Evolutionary conservation across 371 early-diverging fungal species (phyloP), one percentile per base, ranked within the genome.

Genomic region (Haplosporangium sp.): DNA sequence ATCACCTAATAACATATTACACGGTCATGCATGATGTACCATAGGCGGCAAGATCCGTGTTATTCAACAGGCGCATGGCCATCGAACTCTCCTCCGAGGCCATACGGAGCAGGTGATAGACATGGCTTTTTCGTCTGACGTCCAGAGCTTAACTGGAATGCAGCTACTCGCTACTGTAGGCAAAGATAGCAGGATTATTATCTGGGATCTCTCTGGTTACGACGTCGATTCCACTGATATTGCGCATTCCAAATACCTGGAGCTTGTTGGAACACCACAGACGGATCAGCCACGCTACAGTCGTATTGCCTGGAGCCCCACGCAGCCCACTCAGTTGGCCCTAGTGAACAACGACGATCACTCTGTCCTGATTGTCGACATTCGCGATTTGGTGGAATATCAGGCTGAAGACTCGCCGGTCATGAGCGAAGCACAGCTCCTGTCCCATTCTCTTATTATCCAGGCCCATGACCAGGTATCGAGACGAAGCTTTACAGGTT

Each of bases 31-130:
- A 29, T 29, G 29, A 29, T 29, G 29, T 12, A 11, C n/a, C n/a
- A 11, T 67, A 83, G 83, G 76, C 12, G 83, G 82, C 52, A 83
- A 80, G 68, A 80, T 83, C 38, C 69, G 83, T 1, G 81, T 83
- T n/a, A 82, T 83, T 45, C 71, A 76, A 43, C 75, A 75, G 38
- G 52, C 71, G 37, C 76, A 69, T 55, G 83, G 82, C 21, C 80
- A 80, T 55, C 74, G 73, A 48, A 70, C 82, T 5, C 79, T 83
- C 53, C 71, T 83, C 43, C 81, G 81, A 9, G 80, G 69, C 13
- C 83, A 83, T 40, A 67, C 72, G 6, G 81, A 81, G 23, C 81
- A 72, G 45, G 76, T 83, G 2, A 62, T 83, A 52, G 83, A 83
- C 55, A 76, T 83, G 69, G 59, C 81, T 20, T 77, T 83, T 55